A percentile compares a stretch with the other conserved stretches of the same genome.
Evolutionary conservation across 768 basidiomycete genomes (phyloP).

Genomic region (Lactarius quietus): DNA sequence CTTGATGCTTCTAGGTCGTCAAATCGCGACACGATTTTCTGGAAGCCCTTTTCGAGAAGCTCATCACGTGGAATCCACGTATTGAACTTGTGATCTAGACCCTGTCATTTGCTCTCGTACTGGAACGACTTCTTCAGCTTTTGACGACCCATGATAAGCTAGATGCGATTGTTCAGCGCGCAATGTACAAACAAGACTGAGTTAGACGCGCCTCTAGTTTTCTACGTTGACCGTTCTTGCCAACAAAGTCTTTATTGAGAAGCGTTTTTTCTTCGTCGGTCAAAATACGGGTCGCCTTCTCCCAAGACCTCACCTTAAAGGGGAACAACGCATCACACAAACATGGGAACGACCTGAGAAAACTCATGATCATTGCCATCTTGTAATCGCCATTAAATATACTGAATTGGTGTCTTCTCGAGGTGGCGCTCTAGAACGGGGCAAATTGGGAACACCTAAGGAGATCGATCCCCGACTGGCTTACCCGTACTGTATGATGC

Average conservation of each 20-base stretch:
- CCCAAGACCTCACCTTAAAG: conserved; percentile 74
- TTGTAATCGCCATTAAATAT: conserved; percentile 99
- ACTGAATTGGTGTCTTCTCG: conserved; percentile 94
- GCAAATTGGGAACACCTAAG: conserved; percentile 3
- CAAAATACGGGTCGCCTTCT: conserved; percentile 87
- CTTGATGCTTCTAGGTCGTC: conserved; percentile 95
- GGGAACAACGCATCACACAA: conserved; percentile 17
- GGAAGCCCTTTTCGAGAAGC: conserved; percentile 80
- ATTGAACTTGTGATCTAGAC: conserved; percentile 82
- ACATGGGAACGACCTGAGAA: conserved; percentile 16
- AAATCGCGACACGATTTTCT: conserved; percentile 88
- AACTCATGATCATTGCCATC: conserved; percentile 91
- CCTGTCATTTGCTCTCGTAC: conserved; percentile 89
- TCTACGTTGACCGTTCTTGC: conserved; percentile 85
- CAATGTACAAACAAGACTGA: conserved; percentile 10
- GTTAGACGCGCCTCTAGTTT: conserved; percentile 71
- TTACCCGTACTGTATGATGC: conserved; percentile 88
- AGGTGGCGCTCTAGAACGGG: conserved; percentile 70
- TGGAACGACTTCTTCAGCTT: conserved; percentile 95
- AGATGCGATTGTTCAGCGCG: conserved; percentile 7
- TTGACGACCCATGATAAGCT: conserved; percentile 91
- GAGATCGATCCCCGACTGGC: conserved; percentile 25
- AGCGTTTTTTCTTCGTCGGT: conserved; percentile 79
- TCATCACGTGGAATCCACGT: conserved; percentile 90
- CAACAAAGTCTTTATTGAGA: conserved; percentile 84